These are phyloP conservation scores for Boletus pseudopeckii DNA, from an alignment of 768 basidiomycete genomes.

Conservation along the genomic window DNA sequence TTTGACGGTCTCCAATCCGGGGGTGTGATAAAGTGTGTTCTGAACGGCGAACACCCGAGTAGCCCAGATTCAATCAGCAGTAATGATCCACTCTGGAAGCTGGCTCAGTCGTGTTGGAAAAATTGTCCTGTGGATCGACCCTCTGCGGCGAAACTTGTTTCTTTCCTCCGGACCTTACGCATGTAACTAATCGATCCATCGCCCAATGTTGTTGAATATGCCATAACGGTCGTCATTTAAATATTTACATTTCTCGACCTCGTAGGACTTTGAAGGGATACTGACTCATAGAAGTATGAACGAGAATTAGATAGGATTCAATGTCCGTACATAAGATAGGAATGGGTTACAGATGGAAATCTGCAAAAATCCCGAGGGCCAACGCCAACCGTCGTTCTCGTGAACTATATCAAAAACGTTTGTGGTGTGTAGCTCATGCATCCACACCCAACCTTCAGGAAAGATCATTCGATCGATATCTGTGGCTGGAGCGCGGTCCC, in stretches of 20 bases:
- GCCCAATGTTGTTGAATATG: neutral
- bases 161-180: neutral
- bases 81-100: slow-evolving; percentile 16
- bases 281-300: slow-evolving; percentile 3
- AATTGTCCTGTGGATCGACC: slow-evolving; percentile 10
- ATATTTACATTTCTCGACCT: neutral
- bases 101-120: slow-evolving; percentile 9
- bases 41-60: neutral
- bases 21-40: neutral
- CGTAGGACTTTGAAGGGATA: neutral
- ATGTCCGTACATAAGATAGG: slow-evolving; percentile 20
- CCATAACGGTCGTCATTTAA: neutral
- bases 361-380: neutral
- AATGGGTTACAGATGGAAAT: slow-evolving; percentile 10
- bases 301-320: slow-evolving; percentile 16
- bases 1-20: neutral
- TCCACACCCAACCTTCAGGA: neutral
- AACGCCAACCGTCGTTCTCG: neutral
- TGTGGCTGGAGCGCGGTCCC: slow-evolving; percentile 52
- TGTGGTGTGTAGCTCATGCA: neutral
- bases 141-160: slow-evolving; percentile 3
- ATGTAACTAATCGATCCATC: neutral
- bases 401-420: slow-evolving; percentile 3
- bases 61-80: slow-evolving; percentile 5
- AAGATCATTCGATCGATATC: slow-evolving; percentile 70